These are phyloP conservation scores for Leptographium flavum DNA, from an alignment of 2,329 filamentous ascomycete species.

Conservation along the genomic window DNA sequence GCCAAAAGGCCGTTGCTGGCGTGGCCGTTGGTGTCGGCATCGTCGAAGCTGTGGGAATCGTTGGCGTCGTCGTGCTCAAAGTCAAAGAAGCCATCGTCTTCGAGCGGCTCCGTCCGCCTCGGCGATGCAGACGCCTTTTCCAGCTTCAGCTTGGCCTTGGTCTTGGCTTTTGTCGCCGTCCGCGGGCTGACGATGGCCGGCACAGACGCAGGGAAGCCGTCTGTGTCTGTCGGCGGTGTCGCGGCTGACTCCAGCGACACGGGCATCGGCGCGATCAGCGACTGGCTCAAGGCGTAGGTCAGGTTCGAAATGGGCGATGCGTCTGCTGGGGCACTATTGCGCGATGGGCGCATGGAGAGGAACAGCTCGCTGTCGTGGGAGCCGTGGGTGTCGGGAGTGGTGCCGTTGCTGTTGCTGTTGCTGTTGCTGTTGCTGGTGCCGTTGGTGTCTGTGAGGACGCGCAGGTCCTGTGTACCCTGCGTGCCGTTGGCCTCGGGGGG, in stretches of 20 bases:
- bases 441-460: too few relatives aligned
- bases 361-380: not conserved
- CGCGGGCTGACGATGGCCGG: not conserved
- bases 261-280: not conserved
- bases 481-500: too few relatives aligned
- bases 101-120: not conserved
- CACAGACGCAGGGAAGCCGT: not conserved
- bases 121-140: too few relatives aligned
- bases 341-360: not conserved
- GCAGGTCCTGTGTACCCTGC: too few relatives aligned
- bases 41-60: too few relatives aligned
- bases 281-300: not conserved
- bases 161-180: not conserved
- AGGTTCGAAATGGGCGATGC: not conserved
- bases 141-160: too few relatives aligned
- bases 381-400: not conserved
- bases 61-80: slow-evolving; percentile 12
- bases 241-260: not conserved
- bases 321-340: not conserved
- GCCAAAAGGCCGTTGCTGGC: slow-evolving; percentile 17
- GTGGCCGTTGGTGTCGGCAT: too few relatives aligned
- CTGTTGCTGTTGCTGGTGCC: not conserved
- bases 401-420: not conserved
- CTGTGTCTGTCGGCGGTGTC: not conserved
- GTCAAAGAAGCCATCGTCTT: slow-evolving; percentile 11